Evolutionary conservation across 257 asterid species (phyloP).

Genomic region (Scutellaria galericulata): DNA sequence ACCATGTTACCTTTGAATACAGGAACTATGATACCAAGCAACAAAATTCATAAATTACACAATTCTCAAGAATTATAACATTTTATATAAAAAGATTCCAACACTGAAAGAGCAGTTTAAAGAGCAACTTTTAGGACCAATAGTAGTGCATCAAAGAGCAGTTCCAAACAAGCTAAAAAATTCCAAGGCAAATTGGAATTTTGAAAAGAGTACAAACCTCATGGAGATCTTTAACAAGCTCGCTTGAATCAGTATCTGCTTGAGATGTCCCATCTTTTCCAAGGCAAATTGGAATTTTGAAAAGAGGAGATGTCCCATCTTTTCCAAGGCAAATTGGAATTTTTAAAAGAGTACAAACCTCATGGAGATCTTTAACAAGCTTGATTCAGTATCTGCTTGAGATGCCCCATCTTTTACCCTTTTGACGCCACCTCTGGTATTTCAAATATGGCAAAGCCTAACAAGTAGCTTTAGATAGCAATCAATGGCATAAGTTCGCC

Average conservation of each 20-base stretch:
- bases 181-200: neutral
- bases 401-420: constrained; percentile 96
- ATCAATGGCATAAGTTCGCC: constrained; percentile 97
- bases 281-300: no score
- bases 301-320: no score
- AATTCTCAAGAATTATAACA: no score
- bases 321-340: neutral
- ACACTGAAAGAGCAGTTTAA: neutral
- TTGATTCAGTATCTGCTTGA: constrained; percentile 94
- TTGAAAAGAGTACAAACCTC: constrained; percentile 64
- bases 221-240: constrained; percentile 81
- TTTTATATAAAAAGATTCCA: no score
- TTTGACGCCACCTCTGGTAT: constrained; percentile 96
- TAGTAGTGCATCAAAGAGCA: neutral
- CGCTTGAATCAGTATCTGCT: constrained; percentile 93
- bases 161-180: constrained; percentile 13
- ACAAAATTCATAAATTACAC: no score
- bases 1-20: no score
- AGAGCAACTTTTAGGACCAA: constrained; percentile 20
- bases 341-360: constrained; percentile 59
- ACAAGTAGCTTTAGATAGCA: constrained; percentile 92
- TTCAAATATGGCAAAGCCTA: constrained; percentile 89
- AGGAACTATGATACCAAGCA: no score
- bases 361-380: constrained; percentile 86
- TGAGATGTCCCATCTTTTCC: constrained; percentile 99